Evolutionary conservation across 441 rosid species (phyloP).

Genomic region (Capsella rubella): DNA sequence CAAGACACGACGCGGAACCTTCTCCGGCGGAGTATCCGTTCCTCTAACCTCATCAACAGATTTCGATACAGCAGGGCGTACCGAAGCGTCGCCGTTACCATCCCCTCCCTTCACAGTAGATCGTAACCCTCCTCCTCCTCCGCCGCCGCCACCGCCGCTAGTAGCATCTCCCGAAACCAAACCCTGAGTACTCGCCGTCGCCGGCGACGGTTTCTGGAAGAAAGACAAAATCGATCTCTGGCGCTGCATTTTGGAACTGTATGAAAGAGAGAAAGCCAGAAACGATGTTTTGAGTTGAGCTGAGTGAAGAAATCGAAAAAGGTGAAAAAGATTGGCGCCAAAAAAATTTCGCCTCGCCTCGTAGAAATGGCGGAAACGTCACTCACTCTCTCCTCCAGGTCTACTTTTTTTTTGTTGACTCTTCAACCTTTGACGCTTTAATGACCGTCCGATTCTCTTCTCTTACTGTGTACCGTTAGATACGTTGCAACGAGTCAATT

Average conservation of each 20-base stretch:
- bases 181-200: slow-evolving; percentile 48
- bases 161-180: slow-evolving; percentile 41
- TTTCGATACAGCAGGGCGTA: slow-evolving; percentile 39
- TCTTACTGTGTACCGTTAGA: slow-evolving; percentile 35
- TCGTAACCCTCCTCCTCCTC: slow-evolving; percentile 38
- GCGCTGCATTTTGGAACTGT: slow-evolving; percentile 71
- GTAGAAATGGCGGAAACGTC: neutral
- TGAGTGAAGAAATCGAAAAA: slow-evolving; percentile 20
- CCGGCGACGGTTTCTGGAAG: slow-evolving; percentile 68
- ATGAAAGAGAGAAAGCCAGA: slow-evolving; percentile 20
- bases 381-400: neutral
- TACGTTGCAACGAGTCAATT: slow-evolving; percentile 1
- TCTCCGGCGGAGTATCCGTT: slow-evolving; percentile 95
- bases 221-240: slow-evolving; percentile 84
- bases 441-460: slow-evolving; percentile 42
- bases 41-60: slow-evolving; percentile 64
- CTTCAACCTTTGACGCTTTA: neutral
- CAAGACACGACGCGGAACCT: slow-evolving; percentile 76
- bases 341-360: slow-evolving; percentile 18
- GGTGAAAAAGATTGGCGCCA: slow-evolving; percentile 78
- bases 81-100: slow-evolving; percentile 22
- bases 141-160: slow-evolving; percentile 22
- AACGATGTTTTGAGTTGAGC: slow-evolving; percentile 10
- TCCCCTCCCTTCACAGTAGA: slow-evolving; percentile 43
- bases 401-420: neutral